A percentile compares a stretch with the other conserved stretches of the same genome.
These are phyloP conservation scores for Leucaena leucocephala DNA, from an alignment of 306 rosid genomes.

Conservation along the genomic window DNA sequence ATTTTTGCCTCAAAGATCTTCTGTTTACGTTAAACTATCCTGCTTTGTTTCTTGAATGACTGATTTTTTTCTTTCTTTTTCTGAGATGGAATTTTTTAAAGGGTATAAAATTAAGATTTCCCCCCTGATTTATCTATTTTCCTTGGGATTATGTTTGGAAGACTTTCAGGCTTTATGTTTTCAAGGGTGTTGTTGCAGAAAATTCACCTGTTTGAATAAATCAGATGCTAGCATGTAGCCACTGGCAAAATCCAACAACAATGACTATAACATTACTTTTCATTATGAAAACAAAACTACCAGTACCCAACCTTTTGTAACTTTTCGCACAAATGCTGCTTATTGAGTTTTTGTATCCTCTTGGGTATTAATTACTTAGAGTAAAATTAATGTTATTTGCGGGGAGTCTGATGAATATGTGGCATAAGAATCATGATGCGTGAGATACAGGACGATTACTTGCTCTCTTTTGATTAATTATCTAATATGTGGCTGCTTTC, in stretches of 20 bases:
- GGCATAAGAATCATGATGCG: not conserved
- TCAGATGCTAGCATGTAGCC: constrained; percentile 4
- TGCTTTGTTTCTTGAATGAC: constrained; percentile 11
- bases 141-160: not conserved
- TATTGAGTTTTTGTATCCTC: not conserved
- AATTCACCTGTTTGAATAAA: not conserved
- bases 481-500: constrained; percentile 11
- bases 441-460: not conserved
- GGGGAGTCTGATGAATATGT: not conserved
- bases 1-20: not conserved
- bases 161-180: constrained; percentile 13
- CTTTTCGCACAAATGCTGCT: not conserved
- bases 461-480: constrained; percentile 13
- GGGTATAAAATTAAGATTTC: not conserved
- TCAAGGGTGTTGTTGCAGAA: not conserved
- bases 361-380: not conserved
- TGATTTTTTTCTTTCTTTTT: not conserved
- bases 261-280: not conserved
- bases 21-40: not conserved
- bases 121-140: constrained; percentile 1
- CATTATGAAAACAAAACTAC: not conserved
- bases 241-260: not conserved
- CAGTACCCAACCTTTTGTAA: not conserved
- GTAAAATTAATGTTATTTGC: constrained; percentile 13
- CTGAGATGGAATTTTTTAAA: not conserved